Base-by-base conservation (phyloP, 139 green algal species). In the Micractinium sp. region DNA sequence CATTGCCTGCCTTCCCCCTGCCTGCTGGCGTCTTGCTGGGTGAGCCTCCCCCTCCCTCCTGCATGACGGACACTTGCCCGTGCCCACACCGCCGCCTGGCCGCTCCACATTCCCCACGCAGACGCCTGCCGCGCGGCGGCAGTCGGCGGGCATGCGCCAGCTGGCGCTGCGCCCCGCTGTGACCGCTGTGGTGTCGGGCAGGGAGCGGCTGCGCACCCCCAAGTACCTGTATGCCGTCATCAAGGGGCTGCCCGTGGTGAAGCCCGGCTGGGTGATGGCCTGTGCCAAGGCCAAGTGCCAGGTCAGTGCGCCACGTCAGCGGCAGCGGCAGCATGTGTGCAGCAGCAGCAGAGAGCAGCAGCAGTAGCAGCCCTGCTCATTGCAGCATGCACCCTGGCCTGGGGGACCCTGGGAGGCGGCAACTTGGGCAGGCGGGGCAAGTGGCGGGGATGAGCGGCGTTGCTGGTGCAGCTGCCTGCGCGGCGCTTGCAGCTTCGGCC, bases 201-300 rank as follows among this genome's bases (percentile, higher is more conserved):
- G 74, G 33, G 74, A 80, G 31, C 39, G n/a, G 18, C 66, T 56
- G 7, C 85, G 85, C 85, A 88, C 85, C 18, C 85, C 85, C 85
- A 88, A 88, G 85, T 88, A 61, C 85, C 38, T 88, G 27, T 88
- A 88, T 29, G 85, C 85, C 71, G 33, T 33, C 71, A 53, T 81
- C 71, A 33, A 25, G 41, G 69, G 71, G 33, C 85, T 88, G 85
- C 85, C 85, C 22, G 22, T 82, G 2, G 71, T 88, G 63, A 47
- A 53, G 41, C 85, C 85, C 47, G 33, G 29, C 36, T 88, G 85
- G 85, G 85, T 88, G 71, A 71, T 71, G 85, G 41, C 56, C 16
- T 82, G 85, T 41, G 85, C 71, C 31, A 47, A 36, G 85, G 71
- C 71, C 22, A 35, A 29, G 67, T 36, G 31, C 38, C 84, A 81